Percentiles rank a stretch among this genome's conserved stretches.
These are phyloP conservation scores for Amorphotheca resinae DNA, from an alignment of 495 filamentous ascomycete genomes.

Conservation along the genomic window DNA sequence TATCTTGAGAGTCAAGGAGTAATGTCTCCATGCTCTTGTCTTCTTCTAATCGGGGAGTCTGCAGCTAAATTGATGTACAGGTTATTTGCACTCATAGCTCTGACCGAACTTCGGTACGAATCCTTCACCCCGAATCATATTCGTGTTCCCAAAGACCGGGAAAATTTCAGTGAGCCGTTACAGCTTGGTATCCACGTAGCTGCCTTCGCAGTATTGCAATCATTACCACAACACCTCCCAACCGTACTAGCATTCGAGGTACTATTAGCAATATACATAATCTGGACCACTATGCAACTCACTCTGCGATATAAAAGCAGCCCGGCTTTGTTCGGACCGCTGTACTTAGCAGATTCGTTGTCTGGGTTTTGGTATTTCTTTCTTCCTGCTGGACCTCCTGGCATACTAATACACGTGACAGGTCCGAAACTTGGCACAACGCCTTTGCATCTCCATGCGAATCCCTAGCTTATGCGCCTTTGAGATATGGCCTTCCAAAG, in stretches of 20 bases:
- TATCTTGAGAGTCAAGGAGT: too few species aligned
- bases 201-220: slow-evolving; percentile 22
- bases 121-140: slow-evolving; percentile 28
- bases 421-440: slow-evolving; percentile 29
- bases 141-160: slow-evolving; percentile 15
- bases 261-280: slow-evolving; percentile 25
- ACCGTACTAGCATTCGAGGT: slow-evolving; percentile 25
- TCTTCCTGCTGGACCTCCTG: not conserved
- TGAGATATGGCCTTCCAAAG: slow-evolving; percentile 16
- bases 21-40: too few species aligned
- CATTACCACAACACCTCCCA: slow-evolving; percentile 20
- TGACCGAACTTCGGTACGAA: slow-evolving; percentile 28
- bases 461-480: slow-evolving; percentile 22
- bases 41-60: too few species aligned
- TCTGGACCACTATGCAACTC: slow-evolving; percentile 27
- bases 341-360: slow-evolving; percentile 25
- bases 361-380: slow-evolving; percentile 23
- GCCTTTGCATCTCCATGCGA: slow-evolving; percentile 26
- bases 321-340: slow-evolving; percentile 25
- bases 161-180: slow-evolving; percentile 26
- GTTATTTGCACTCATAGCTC: slow-evolving; percentile 18
- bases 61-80: not conserved
- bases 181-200: slow-evolving; percentile 21
- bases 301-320: slow-evolving; percentile 24
- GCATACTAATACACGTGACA: slow-evolving; percentile 8